These are phyloP conservation scores for Xylaria acuta DNA, from an alignment of 495 filamentous ascomycete species.

Conservation along the genomic window DNA sequence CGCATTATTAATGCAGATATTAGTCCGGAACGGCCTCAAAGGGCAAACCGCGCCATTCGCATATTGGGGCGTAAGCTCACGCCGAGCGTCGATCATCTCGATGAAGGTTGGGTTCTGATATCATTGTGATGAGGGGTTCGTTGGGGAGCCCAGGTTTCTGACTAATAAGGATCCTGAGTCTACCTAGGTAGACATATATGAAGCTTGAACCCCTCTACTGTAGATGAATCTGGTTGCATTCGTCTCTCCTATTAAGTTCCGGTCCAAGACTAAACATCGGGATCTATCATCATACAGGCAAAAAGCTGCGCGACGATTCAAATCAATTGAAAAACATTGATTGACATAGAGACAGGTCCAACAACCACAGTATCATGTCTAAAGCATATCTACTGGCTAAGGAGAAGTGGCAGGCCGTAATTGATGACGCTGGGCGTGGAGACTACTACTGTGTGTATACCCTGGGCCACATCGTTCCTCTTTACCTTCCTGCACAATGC, in stretches of 20 bases:
- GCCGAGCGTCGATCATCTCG: conserved; percentile 11
- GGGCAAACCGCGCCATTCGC: not conserved
- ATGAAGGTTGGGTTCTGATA: conserved; percentile 20
- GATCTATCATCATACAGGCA: not conserved
- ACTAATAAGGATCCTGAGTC: conserved; percentile 17
- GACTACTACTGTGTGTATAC: conserved; percentile 39
- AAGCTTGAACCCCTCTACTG: conserved; percentile 1
- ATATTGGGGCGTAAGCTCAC: not conserved
- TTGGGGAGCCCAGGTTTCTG: conserved; percentile 10
- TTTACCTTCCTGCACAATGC: not conserved
- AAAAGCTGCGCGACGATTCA: not conserved
- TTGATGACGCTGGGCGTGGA: conserved; percentile 40
- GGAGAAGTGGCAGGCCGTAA: conserved; percentile 42
- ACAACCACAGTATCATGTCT: conserved; percentile 32
- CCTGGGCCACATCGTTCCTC: not conserved
- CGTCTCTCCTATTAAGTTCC: not conserved
- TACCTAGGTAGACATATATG: conserved; percentile 24
- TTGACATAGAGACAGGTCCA: not conserved
- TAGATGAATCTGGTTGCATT: not conserved
- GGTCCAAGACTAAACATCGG: not conserved
- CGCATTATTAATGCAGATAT: not conserved
- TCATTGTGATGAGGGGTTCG: conserved; percentile 27
- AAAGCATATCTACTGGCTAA: conserved; percentile 36
- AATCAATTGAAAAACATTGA: not conserved
- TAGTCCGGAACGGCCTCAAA: not conserved